Evolutionary conservation across 169 alveolate species (phyloP).

Genomic region (Pseudocohnilembus persalinus): DNA sequence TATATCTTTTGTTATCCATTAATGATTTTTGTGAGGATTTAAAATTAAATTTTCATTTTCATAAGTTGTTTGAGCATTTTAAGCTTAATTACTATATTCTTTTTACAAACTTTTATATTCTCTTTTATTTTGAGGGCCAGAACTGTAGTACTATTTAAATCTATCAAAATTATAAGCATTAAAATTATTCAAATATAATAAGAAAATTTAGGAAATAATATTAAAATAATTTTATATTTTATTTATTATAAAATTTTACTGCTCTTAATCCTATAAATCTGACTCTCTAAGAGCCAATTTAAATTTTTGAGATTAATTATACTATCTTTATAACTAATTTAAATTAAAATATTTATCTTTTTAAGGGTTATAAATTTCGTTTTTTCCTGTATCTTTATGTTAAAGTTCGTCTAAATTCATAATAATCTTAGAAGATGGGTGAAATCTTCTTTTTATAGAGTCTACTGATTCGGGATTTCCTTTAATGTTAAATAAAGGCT

Average conservation of each 20-base stretch:
- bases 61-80: not conserved
- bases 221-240: too few species aligned
- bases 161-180: too few species aligned
- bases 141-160: not conserved
- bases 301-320: not conserved
- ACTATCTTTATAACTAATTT: too few species aligned
- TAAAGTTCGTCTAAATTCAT: not conserved
- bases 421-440: not conserved
- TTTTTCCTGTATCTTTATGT: not conserved
- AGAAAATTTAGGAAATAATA: too few species aligned
- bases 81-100: too few species aligned
- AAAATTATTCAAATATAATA: too few species aligned
- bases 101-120: not conserved
- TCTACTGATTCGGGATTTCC: not conserved
- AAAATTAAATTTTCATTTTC: not conserved
- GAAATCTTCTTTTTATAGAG: not conserved
- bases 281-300: not conserved
- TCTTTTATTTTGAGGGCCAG: not conserved
- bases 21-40: not conserved
- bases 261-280: not conserved
- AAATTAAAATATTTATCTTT: not conserved
- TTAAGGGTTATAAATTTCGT: not conserved
- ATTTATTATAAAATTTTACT: not conserved
- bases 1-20: not conserved
- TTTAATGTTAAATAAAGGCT: too few species aligned